phyloP scores from a whole-genome alignment of 2,329 filamentous ascomycete species.

The Anisogramma anomala region DNA sequence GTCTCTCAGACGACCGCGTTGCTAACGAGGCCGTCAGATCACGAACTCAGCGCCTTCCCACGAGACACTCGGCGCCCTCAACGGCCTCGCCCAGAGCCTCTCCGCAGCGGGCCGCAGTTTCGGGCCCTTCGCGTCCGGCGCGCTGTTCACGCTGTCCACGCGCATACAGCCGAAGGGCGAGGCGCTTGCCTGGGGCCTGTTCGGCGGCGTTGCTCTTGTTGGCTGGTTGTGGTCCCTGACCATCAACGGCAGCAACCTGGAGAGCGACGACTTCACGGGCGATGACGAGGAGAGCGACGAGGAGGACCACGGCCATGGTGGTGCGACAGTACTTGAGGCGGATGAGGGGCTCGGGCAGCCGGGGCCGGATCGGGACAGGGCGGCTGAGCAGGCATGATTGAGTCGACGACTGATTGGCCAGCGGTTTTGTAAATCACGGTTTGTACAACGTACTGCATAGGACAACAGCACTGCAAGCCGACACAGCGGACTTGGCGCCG shows the following conservation, averaged over 20 bases:
- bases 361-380: neutral
- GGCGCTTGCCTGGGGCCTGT: constrained; percentile 73
- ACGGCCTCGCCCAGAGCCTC: constrained; percentile 87
- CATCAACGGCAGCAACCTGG: constrained; percentile 53
- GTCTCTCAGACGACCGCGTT: neutral
- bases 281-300: constrained; percentile 25
- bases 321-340: neutral
- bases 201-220: constrained; percentile 68
- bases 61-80: constrained; percentile 75
- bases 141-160: constrained; percentile 69
- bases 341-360: neutral
- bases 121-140: constrained; percentile 79
- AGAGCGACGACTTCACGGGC: constrained; percentile 44
- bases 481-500: too few relatives aligned
- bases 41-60: constrained; percentile 86
- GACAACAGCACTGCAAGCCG: too few relatives aligned
- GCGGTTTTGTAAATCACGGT: too few relatives aligned
- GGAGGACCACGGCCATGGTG: constrained; percentile 14
- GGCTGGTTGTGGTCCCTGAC: constrained; percentile 73
- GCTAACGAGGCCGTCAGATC: constrained; percentile 46
- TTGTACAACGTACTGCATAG: too few relatives aligned
- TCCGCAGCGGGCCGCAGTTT: constrained; percentile 81
- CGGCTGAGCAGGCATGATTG: too few relatives aligned
- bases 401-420: too few relatives aligned
- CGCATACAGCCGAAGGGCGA: constrained; percentile 70